These are phyloP conservation scores for Gillenia trifoliata DNA, from an alignment of 306 rosid genomes.

Conservation along the genomic window DNA sequence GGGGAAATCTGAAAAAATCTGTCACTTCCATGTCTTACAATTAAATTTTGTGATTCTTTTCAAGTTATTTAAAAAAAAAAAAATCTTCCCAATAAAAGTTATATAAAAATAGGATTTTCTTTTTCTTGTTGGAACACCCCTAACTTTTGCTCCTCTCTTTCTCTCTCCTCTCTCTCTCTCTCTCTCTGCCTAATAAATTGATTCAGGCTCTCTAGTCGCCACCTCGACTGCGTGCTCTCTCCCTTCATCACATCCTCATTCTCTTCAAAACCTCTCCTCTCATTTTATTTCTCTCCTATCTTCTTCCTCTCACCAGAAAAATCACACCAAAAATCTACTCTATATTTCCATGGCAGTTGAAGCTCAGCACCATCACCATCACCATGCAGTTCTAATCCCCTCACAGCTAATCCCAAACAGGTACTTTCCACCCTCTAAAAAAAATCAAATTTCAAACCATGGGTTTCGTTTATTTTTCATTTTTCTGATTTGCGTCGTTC, in stretches of 20 bases:
- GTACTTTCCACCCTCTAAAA: constrained; percentile 6
- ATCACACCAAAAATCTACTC: neutral
- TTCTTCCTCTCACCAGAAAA: neutral
- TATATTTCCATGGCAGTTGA: constrained; percentile 65
- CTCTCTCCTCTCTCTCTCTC: neutral
- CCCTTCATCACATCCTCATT: constrained; percentile 18
- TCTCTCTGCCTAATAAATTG: neutral
- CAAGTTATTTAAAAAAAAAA: neutral
- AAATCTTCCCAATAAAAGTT: neutral
- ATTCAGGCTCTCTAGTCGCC: neutral
- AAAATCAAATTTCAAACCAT: neutral
- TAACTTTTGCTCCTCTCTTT: constrained; percentile 29
- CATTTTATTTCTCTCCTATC: constrained; percentile 8
- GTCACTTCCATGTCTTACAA: constrained; percentile 8
- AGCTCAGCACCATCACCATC: constrained; percentile 43
- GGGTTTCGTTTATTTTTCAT: neutral
- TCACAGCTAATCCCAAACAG: constrained; percentile 49
- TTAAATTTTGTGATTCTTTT: neutral
- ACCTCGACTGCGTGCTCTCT: constrained; percentile 52
- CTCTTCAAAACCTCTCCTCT: constrained; percentile 6
- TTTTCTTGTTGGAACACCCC: constrained; percentile 25
- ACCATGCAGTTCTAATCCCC: constrained; percentile 43
- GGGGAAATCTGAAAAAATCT: constrained; percentile 19
- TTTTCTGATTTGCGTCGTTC: neutral
- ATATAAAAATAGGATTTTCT: constrained; percentile 14